A percentile compares a stretch with the other conserved stretches of the same genome.
Evolutionary conservation across 768 basidiomycete genomes (phyloP).

Genomic region (Tephrocybe sp.): DNA sequence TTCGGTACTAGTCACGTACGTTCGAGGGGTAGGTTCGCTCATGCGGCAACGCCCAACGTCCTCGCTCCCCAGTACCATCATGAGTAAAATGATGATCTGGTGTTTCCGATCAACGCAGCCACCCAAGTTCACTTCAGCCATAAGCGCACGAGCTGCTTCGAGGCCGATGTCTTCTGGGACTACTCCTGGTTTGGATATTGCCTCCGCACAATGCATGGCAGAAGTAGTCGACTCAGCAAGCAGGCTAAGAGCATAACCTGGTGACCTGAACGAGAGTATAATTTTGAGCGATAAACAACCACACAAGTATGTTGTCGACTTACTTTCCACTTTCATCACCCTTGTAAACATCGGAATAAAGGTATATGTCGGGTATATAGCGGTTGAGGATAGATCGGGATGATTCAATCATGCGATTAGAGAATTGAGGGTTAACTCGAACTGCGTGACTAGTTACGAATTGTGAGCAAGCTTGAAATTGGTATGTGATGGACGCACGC

Average conservation of each 20-base stretch:
- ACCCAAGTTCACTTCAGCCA: conserved; percentile 76
- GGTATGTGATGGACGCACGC: conserved; percentile 33
- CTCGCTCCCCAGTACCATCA: conserved; percentile 97
- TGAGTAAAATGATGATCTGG: conserved; percentile 79
- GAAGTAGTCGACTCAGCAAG: conserved; percentile 92
- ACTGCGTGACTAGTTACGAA: conserved; percentile 75
- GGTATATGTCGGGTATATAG: conserved; percentile 96
- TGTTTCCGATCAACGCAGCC: conserved; percentile 92
- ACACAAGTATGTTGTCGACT: conserved; percentile 26
- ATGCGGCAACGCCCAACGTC: conserved; percentile 91
- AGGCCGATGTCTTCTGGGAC: conserved; percentile 94
- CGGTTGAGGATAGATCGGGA: conserved; percentile 91
- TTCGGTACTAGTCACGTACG: conserved; percentile 48
- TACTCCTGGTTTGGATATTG: conserved; percentile 76
- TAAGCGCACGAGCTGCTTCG: conserved; percentile 72
- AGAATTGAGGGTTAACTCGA: conserved; percentile 95
- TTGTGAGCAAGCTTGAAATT: background rate
- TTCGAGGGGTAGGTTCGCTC: conserved; percentile 78
- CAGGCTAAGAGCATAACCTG: conserved; percentile 90
- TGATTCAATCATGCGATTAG: conserved; percentile 96
- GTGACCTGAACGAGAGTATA: conserved; percentile 61
- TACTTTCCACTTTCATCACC: conserved; percentile 97
- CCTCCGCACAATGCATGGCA: conserved; percentile 85
- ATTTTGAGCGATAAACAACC: background rate
- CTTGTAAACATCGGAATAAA: conserved; percentile 98